Conservation (phyloP, 208 protist species). For the Novymonas esmeraldas region DNA sequence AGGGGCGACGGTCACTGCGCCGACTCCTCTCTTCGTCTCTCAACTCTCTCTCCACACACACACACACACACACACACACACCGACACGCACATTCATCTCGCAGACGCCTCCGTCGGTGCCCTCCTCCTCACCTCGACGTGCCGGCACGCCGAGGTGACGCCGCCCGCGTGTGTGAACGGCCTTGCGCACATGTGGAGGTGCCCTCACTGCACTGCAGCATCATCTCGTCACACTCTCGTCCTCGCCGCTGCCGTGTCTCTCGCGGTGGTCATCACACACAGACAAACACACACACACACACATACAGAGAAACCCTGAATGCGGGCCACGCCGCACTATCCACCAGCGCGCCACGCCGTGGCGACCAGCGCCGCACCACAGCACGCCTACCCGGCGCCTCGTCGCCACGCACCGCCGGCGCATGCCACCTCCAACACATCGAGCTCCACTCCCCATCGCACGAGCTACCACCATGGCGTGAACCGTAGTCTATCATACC, state of each 20-base stretch:
- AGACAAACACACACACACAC: neutral
- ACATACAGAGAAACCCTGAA: neutral
- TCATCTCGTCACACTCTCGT: no score
- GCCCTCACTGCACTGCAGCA: no score
- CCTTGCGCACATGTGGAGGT: no score
- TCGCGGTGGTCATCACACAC: no score
- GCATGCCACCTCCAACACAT: neutral
- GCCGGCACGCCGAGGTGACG: no score
- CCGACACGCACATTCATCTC: neutral
- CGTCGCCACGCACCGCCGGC: neutral
- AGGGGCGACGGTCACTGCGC: no score
- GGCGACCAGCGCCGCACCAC: neutral
- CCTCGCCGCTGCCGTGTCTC: no score
- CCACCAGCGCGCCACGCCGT: conserved; percentile 5
- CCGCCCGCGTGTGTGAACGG: no score
- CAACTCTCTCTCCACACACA: neutral
- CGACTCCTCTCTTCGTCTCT: no score
- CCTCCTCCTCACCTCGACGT: no score
- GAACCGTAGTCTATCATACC: neutral
- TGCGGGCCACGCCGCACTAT: conserved; percentile 13
- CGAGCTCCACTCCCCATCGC: neutral
- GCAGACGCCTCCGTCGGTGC: neutral
- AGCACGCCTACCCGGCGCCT: neutral
- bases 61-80: neutral
- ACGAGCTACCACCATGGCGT: neutral